A percentile compares a stretch with the other conserved stretches of the same genome.
phyloP scores from a whole-genome alignment of 495 filamentous ascomycete genomes.

The Talaromyces liani region DNA sequence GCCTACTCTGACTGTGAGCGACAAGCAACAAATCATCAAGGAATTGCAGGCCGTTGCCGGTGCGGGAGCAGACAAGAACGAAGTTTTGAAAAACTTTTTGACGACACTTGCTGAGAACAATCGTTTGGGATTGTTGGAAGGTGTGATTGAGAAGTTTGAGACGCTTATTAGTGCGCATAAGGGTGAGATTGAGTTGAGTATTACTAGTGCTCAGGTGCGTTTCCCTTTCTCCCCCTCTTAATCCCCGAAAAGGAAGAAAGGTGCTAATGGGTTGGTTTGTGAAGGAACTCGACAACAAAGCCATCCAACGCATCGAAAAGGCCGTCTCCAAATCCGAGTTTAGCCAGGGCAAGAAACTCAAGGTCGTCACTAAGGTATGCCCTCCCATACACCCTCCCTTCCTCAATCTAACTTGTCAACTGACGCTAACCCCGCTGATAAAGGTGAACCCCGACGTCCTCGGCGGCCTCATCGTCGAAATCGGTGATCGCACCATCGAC shows the following conservation, averaged over 20 bases:
- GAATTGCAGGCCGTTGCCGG: slow-evolving; percentile 78
- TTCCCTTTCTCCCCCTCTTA: background rate
- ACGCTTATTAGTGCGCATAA: slow-evolving; percentile 79
- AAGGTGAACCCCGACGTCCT: slow-evolving; percentile 91
- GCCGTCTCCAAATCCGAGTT: slow-evolving; percentile 84
- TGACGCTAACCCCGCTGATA: slow-evolving; percentile 10
- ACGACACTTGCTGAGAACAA: slow-evolving; percentile 89
- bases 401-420: background rate
- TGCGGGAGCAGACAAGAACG: slow-evolving; percentile 50
- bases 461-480: slow-evolving; percentile 90
- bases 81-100: slow-evolving; percentile 91
- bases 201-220: slow-evolving; percentile 82
- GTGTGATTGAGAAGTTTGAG: slow-evolving; percentile 79
- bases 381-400: background rate
- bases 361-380: slow-evolving; percentile 82
- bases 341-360: slow-evolving; percentile 93
- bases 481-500: slow-evolving; percentile 97
- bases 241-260: background rate
- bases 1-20: slow-evolving; percentile 64
- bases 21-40: slow-evolving; percentile 76
- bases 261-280: background rate
- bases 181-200: slow-evolving; percentile 86
- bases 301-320: slow-evolving; percentile 72
- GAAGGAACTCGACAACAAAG: slow-evolving; percentile 82
- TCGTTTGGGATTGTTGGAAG: slow-evolving; percentile 72